Evolutionary conservation across 352 stramenopile genomes (phyloP).

Genomic region (Albugo laibachii): DNA sequence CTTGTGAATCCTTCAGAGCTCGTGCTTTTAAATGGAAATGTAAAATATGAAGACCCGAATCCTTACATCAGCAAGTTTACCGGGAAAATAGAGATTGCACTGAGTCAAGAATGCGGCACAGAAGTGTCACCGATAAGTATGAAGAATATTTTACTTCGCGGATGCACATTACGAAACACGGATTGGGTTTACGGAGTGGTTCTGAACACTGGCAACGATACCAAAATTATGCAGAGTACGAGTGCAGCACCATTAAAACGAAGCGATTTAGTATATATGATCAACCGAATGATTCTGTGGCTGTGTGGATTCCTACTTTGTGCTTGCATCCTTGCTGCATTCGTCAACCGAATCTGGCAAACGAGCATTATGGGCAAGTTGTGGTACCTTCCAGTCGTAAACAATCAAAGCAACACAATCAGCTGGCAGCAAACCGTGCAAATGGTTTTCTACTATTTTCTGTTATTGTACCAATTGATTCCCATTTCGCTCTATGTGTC

Average conservation of each 20-base stretch:
- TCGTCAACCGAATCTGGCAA: constrained; percentile 59
- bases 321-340: constrained; percentile 37
- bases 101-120: constrained; percentile 35
- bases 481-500: constrained; percentile 87
- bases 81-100: constrained; percentile 53
- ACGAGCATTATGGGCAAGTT: constrained; percentile 46
- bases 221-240: constrained; percentile 81
- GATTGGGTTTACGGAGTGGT: constrained; percentile 75
- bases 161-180: constrained; percentile 76
- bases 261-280: constrained; percentile 62
- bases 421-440: constrained; percentile 44
- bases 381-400: constrained; percentile 49
- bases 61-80: constrained; percentile 79
- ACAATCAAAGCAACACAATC: constrained; percentile 4
- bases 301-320: constrained; percentile 44
- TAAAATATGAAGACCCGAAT: constrained; percentile 66
- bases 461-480: constrained; percentile 83
- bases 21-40: constrained; percentile 25
- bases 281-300: constrained; percentile 67
- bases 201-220: constrained; percentile 81
- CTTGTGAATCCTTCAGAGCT: constrained; percentile 30
- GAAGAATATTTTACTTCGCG: constrained; percentile 81
- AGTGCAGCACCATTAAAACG: constrained; percentile 57
- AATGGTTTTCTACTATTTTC: constrained; percentile 85
- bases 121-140: constrained; percentile 60